These are phyloP conservation scores for Tremella fuciformis DNA, from an alignment of 768 basidiomycete species.

Conservation along the genomic window DNA sequence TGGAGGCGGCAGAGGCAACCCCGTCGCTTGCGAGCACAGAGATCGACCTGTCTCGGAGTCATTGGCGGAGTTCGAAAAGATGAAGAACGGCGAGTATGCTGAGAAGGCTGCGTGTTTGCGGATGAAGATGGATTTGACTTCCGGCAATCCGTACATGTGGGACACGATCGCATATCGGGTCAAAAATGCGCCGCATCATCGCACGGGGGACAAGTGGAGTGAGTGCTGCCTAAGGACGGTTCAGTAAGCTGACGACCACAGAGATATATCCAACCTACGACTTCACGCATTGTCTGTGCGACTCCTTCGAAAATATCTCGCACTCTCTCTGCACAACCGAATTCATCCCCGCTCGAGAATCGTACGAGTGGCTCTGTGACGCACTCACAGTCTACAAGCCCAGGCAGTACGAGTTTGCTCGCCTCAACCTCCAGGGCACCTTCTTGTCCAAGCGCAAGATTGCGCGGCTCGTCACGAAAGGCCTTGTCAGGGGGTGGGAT, in stretches of 20 bases:
- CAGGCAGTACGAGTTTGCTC: constrained; percentile 92
- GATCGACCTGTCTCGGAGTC: constrained; percentile 82
- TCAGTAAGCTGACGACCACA: constrained; percentile 14
- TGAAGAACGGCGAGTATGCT: constrained; percentile 84
- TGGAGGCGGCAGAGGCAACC: constrained; percentile 74
- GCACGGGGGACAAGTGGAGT: constrained; percentile 88
- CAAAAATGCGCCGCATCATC: constrained; percentile 82
- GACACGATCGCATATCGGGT: constrained; percentile 96
- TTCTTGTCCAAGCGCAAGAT: constrained; percentile 98
- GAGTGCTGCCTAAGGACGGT: constrained; percentile 20
- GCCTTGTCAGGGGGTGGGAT: constrained; percentile 88
- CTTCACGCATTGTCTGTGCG: constrained; percentile 95
- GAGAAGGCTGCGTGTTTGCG: constrained; percentile 89
- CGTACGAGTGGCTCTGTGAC: constrained; percentile 99
- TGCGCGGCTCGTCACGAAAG: constrained; percentile 75
- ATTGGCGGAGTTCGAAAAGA: constrained; percentile 78
- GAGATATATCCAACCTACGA: constrained; percentile 96
- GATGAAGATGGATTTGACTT: constrained; percentile 93
- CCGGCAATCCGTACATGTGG: constrained; percentile 99
- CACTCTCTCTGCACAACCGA: constrained; percentile 96
- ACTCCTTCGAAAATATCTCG: constrained; percentile 98
- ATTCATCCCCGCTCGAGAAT: constrained; percentile 91
- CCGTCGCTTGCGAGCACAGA: constrained; percentile 82
- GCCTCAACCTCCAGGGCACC: constrained; percentile 87
- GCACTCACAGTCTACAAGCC: constrained; percentile 97